Percentiles rank a stretch among this genome's conserved stretches.
Evolutionary conservation across 1,284 basidiomycete species (phyloP).

Genomic region (Boletus hoseneyae): DNA sequence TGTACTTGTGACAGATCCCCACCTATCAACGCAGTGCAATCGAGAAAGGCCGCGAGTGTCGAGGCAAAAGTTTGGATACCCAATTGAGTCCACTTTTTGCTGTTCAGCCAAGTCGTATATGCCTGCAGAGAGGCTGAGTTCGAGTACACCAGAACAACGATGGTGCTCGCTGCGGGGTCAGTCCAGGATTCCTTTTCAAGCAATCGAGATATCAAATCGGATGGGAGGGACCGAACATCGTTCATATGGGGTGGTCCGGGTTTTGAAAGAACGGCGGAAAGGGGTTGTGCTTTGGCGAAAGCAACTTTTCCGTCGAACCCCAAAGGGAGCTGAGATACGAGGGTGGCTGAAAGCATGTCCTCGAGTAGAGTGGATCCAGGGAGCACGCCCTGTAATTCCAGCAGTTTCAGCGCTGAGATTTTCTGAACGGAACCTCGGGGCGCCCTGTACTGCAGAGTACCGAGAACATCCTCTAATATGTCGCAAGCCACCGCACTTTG

Average conservation of each 20-base stretch:
- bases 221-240: constrained; percentile 23
- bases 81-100: constrained; percentile 17
- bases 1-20: constrained; percentile 20
- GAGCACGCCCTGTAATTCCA: constrained; percentile 36
- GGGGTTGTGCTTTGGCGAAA: constrained; percentile 12
- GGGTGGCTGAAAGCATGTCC: constrained; percentile 42
- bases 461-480: constrained; percentile 35
- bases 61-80: constrained; percentile 6
- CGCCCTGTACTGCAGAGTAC: constrained; percentile 10
- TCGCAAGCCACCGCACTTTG: constrained; percentile 25
- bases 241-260: constrained; percentile 21
- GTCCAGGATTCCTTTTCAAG: constrained; percentile 42
- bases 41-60: constrained; percentile 26
- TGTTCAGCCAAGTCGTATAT: constrained; percentile 34
- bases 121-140: constrained; percentile 17
- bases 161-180: constrained; percentile 37
- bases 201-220: constrained; percentile 32
- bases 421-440: constrained; percentile 20
- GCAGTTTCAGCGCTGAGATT: constrained; percentile 32
- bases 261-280: constrained; percentile 25
- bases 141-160: constrained; percentile 44
- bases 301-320: constrained; percentile 37
- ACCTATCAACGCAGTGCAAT: constrained; percentile 12
- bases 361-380: constrained; percentile 41
- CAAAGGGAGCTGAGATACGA: constrained; percentile 41